These are phyloP conservation scores for Entamoeba dispar DNA, from an alignment of 208 protist genomes.

Conservation along the genomic window DNA sequence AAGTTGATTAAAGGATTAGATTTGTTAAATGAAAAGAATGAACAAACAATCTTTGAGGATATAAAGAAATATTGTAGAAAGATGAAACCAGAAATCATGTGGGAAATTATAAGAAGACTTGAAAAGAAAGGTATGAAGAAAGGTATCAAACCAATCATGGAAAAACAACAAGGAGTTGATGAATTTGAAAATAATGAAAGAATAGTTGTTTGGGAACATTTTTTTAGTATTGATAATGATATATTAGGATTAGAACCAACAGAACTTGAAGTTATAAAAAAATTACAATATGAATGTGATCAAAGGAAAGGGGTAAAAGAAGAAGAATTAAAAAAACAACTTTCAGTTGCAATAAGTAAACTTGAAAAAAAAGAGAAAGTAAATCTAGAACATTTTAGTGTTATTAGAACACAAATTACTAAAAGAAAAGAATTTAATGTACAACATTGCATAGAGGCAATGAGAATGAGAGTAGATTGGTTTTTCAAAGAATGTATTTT, in stretches of 20 bases:
- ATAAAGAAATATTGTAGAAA: not conserved
- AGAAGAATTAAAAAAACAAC: not conserved
- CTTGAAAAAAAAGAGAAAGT: not conserved
- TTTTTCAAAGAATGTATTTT: not conserved
- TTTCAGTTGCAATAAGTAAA: too few relatives aligned
- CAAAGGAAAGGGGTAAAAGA: not conserved
- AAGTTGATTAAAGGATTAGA: not conserved
- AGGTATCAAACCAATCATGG: not conserved
- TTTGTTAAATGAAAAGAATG: not conserved
- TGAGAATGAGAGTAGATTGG: not conserved
- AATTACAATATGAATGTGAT: not conserved
- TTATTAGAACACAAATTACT: not conserved
- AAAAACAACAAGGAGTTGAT: not conserved
- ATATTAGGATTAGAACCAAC: not conserved
- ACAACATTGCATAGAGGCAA: not conserved
- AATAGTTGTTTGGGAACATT: not conserved
- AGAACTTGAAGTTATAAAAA: not conserved
- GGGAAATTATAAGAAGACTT: not conserved
- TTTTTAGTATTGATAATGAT: not conserved
- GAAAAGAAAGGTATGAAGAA: not conserved
- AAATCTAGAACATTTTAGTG: not conserved
- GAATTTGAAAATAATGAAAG: not conserved
- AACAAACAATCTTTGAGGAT: not conserved
- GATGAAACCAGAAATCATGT: not conserved
- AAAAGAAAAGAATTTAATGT: not conserved